Conservation (phyloP, 208 protist species). For the Crithidia acanthocephali region DNA sequence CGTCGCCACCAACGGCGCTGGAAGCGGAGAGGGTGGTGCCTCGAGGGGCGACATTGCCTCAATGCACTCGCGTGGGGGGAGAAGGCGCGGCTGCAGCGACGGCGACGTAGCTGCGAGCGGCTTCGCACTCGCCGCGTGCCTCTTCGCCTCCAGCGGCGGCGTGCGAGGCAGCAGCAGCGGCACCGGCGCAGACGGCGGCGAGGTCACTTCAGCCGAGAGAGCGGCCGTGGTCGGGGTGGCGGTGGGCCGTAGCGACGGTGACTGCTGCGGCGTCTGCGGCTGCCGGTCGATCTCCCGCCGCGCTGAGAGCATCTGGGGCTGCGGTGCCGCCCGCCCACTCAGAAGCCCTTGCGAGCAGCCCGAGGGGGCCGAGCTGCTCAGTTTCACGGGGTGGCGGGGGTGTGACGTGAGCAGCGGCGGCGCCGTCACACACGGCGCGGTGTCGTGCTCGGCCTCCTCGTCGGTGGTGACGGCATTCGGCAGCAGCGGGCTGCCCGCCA, state of each 20-base stretch:
- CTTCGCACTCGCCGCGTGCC: neutral
- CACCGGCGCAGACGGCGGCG: neutral
- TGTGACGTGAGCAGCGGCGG: neutral
- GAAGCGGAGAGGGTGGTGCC: neutral
- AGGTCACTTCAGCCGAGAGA: neutral
- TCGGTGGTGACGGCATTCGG: conserved; percentile 9
- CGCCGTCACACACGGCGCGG: neutral
- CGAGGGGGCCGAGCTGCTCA: conserved; percentile 10
- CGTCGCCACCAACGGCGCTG: neutral
- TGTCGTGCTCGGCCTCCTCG: conserved; percentile 7
- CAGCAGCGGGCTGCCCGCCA: conserved; percentile 3
- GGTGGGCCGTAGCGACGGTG: neutral
- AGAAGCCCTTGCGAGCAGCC: neutral
- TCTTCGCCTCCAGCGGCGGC: neutral
- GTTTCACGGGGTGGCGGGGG: neutral
- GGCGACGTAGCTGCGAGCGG: neutral
- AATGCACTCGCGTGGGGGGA: neutral
- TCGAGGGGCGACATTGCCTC: neutral
- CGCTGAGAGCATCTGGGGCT: neutral
- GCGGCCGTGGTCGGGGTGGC: neutral
- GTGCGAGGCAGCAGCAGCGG: neutral
- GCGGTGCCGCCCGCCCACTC: neutral
- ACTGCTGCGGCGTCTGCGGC: neutral
- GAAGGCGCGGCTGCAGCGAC: neutral
- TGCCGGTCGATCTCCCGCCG: neutral